Evolutionary conservation across 768 basidiomycete genomes (phyloP).

Genomic region (Hortiboletus campestris): DNA sequence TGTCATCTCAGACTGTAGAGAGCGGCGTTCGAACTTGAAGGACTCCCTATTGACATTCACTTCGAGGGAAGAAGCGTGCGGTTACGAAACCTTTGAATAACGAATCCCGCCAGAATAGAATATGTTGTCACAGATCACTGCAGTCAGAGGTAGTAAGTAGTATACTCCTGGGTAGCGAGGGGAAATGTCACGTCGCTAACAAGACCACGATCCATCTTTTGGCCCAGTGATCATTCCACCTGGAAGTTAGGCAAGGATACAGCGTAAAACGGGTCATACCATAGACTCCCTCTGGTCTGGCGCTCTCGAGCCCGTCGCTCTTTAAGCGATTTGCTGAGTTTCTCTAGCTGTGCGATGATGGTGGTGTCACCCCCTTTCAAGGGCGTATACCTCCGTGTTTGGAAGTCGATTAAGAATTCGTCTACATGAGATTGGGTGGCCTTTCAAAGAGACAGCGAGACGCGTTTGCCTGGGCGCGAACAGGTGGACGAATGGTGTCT

Average conservation of each 20-base stretch:
- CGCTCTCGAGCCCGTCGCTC: constrained; percentile 40
- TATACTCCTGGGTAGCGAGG: not conserved
- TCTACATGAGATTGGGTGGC: constrained; percentile 41
- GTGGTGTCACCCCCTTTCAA: constrained; percentile 53
- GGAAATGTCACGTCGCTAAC: not conserved
- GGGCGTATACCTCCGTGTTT: constrained; percentile 43
- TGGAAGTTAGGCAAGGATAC: not conserved
- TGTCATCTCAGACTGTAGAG: not conserved
- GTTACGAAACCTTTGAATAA: not conserved
- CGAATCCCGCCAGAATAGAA: not conserved
- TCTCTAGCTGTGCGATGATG: constrained; percentile 58
- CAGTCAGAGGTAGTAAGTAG: not conserved
- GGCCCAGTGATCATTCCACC: not conserved
- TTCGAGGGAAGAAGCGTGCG: not conserved
- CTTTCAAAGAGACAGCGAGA: constrained; percentile 42
- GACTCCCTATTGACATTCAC: not conserved
- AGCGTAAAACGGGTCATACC: constrained; percentile 1
- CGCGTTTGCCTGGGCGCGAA: constrained; percentile 43
- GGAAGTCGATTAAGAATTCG: constrained; percentile 49
- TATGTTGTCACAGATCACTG: not conserved
- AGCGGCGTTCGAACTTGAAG: not conserved
- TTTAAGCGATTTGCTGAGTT: constrained; percentile 50
- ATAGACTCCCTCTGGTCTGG: constrained; percentile 1
- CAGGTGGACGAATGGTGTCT: constrained; percentile 44
- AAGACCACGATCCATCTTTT: not conserved